Base-by-base conservation (phyloP, 441 rosid genomes). In the Codiaeum variegatum region DNA sequence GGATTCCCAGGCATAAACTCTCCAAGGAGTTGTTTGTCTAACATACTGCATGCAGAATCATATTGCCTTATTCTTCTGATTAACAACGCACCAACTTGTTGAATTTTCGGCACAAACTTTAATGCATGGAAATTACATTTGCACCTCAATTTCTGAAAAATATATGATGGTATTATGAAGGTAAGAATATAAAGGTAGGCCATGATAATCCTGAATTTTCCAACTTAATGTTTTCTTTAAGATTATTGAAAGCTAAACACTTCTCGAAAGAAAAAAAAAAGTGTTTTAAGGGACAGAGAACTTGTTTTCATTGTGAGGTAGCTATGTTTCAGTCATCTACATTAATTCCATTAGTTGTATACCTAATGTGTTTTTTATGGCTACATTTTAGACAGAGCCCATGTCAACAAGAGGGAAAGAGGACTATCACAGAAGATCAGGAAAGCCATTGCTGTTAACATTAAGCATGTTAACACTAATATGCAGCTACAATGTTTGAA, bases 121-220 rank as follows among this genome's bases (percentile, higher is more conserved):
- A 93, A 63, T 7, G 95, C 96, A 73, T 91, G 98, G 73, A 95
- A 93, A 90, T 93, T 93, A 77, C 99, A 95, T 82, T 95, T 95
- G 80, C 98, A 92, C 72, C 98, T 82, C 67, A 95, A 73, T 75
- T 82, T 90, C 99, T 92, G 89, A 55, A 74, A 65, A 73, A 67
- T 2, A 34, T 49, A 63, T 36, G 66, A 62, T 68, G 59, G 64
- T 38, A 61, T 51, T 62, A 77, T 7, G 21, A 15, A 59, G 67
- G 40, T 28, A 75, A 36, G 49, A 62, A 23, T 55, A 52, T 29
- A 51, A 59, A 44, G 42, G 52, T 38, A 46, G n/a, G 55, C 55
- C 55, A 1, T 19, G 0, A 0, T 12, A 11, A 13, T 9, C 47
- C 29, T 62, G 11, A 42, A 44, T 46, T 13, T 44, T n/a, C 19